These are phyloP conservation scores for Zymoseptoria passerinii DNA, from an alignment of 2,329 filamentous ascomycete species.

Conservation along the genomic window DNA sequence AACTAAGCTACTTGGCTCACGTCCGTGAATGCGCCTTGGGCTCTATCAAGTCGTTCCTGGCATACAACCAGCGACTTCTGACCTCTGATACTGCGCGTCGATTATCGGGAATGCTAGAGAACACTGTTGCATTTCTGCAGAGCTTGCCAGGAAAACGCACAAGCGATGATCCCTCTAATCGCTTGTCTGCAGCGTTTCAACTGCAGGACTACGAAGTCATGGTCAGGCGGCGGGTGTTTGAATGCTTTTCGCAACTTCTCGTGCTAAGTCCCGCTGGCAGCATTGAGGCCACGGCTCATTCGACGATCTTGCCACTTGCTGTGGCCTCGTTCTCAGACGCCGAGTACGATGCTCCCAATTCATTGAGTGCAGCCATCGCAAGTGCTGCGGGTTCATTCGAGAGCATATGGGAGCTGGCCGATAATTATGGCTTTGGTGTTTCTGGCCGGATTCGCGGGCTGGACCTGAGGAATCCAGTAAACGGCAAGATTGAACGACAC, in stretches of 20 bases:
- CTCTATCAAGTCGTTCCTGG: constrained; percentile 82
- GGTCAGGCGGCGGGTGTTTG: constrained; percentile 84
- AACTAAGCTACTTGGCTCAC: constrained; percentile 87
- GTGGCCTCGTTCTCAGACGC: constrained; percentile 90
- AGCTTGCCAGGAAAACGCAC: constrained; percentile 75
- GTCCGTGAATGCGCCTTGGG: constrained; percentile 90
- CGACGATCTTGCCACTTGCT: constrained; percentile 80
- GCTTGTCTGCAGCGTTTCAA: constrained; percentile 76
- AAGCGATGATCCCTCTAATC: constrained; percentile 76
- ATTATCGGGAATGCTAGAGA: constrained; percentile 89
- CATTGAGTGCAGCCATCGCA: constrained; percentile 82
- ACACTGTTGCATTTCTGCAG: constrained; percentile 82
- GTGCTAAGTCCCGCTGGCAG: constrained; percentile 79
- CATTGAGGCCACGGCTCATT: constrained; percentile 78
- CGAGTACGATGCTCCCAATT: constrained; percentile 75
- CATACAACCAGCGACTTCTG: constrained; percentile 84
- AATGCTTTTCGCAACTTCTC: constrained; percentile 89
- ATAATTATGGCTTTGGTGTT: constrained; percentile 91
- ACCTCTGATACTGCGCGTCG: constrained; percentile 91
- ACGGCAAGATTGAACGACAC: constrained; percentile 51
- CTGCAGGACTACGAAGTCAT: constrained; percentile 85
- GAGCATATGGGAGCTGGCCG: constrained; percentile 86
- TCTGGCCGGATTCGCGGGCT: constrained; percentile 77
- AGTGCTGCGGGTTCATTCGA: constrained; percentile 85
- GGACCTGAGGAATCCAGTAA: constrained; percentile 56